A percentile compares a stretch with the other conserved stretches of the same genome.
Evolutionary conservation across 148 eudicot species (phyloP).

Genomic region (Silene latifolia): DNA sequence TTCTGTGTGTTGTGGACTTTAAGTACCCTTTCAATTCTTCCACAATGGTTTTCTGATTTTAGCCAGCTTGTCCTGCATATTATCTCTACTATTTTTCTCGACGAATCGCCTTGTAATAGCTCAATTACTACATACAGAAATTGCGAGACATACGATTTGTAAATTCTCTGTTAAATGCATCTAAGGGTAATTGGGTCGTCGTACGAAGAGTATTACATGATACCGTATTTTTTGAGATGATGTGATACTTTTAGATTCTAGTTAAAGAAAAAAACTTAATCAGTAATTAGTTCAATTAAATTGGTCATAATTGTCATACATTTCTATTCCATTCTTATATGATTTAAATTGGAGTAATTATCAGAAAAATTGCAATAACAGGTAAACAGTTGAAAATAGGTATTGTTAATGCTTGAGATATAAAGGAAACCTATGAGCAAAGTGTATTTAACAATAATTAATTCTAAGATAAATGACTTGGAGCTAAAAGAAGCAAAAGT

Average conservation of each 20-base stretch:
- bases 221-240: not conserved
- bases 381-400: not conserved
- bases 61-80: conserved; percentile 83
- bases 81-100: conserved; percentile 88
- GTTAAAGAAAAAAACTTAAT: not conserved
- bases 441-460: conserved; percentile 13
- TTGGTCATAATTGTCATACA: not conserved
- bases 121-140: conserved; percentile 62
- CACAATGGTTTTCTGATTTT: conserved; percentile 69
- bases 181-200: not conserved
- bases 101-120: conserved; percentile 84
- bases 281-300: not conserved
- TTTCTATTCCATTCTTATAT: not conserved
- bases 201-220: not conserved
- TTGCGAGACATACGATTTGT: not conserved
- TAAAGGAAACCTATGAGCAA: too few relatives aligned
- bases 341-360: not conserved
- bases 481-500: conserved; percentile 10
- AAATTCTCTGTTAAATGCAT: not conserved
- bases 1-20: conserved; percentile 96
- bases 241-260: not conserved
- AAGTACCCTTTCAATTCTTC: conserved; percentile 69
- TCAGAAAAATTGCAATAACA: not conserved
- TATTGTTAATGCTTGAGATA: not conserved
- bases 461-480: conserved; percentile 16